These are phyloP conservation scores for Globisporangium carolinianum DNA, from an alignment of 352 stramenopile genomes.

Conservation along the genomic window DNA sequence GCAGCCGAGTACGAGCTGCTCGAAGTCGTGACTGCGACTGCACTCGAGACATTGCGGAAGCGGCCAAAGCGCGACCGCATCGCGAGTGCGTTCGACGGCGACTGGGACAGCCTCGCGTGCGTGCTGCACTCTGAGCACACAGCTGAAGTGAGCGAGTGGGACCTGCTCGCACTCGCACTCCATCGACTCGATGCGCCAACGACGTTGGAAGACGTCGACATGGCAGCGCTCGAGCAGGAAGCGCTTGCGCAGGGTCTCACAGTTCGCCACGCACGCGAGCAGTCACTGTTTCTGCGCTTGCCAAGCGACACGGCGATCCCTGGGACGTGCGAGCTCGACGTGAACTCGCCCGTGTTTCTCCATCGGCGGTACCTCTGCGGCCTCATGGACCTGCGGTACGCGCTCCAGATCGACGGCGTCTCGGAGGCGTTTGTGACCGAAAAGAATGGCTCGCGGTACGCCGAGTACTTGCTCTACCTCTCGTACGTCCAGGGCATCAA, in stretches of 20 bases:
- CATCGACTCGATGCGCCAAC: constrained; percentile 28
- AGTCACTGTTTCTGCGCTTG: constrained; percentile 49
- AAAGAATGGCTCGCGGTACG: constrained; percentile 44
- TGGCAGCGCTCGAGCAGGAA: constrained; percentile 34
- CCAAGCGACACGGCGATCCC: constrained; percentile 49
- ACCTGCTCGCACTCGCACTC: constrained; percentile 62
- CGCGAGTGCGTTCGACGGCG: constrained; percentile 38
- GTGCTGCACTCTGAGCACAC: constrained; percentile 28
- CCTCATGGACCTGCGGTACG: constrained; percentile 96
- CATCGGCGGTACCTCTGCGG: constrained; percentile 94
- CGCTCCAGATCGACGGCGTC: constrained; percentile 96
- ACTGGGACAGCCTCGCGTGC: constrained; percentile 36
- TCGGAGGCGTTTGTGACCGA: constrained; percentile 83
- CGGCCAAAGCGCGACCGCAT: constrained; percentile 38
- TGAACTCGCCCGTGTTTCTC: constrained; percentile 89
- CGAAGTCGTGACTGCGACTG: constrained; percentile 60
- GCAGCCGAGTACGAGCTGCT: constrained; percentile 66
- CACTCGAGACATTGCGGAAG: constrained; percentile 63
- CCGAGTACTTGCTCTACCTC: constrained; percentile 67
- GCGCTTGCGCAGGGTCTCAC: constrained; percentile 28
- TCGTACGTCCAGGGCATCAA: constrained; percentile 72
- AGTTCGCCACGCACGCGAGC: constrained; percentile 26
- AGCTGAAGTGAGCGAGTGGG: constrained; percentile 45
- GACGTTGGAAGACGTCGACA: constrained; percentile 40
- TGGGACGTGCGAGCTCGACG: constrained; percentile 54